Percentiles rank a stretch among this genome's conserved stretches.
Conservation (phyloP, 2,329 filamentous ascomycete genomes). For the Trichophyton equinum region DNA sequence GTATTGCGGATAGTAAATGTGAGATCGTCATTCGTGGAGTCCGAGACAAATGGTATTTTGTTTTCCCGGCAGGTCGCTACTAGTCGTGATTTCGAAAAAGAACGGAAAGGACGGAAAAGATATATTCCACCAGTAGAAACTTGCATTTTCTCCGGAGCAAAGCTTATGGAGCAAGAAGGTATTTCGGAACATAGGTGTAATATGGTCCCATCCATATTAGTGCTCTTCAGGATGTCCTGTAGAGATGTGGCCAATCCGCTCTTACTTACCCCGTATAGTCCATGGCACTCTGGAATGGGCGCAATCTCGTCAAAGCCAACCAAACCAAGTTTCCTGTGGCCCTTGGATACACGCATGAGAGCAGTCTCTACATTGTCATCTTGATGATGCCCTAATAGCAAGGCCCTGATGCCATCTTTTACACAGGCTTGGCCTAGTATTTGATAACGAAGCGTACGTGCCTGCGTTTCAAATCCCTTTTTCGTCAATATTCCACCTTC, state of each 20-base stretch:
- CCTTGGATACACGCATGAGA: slow-evolving; percentile 59
- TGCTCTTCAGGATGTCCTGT: not conserved
- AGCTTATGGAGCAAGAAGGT: not conserved
- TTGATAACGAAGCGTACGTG: slow-evolving; percentile 62
- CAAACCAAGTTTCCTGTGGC: slow-evolving; percentile 58
- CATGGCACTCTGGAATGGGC: slow-evolving; percentile 73
- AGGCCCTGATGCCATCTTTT: slow-evolving; percentile 38
- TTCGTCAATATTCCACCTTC: slow-evolving; percentile 29
- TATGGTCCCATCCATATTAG: not conserved
- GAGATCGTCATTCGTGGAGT: slow-evolving; percentile 66
- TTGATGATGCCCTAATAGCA: slow-evolving; percentile 74
- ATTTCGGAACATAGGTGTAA: not conserved
- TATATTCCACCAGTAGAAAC: slow-evolving; percentile 26
- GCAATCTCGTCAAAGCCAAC: slow-evolving; percentile 52
- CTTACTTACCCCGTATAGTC: slow-evolving; percentile 57
- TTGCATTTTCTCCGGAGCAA: not conserved
- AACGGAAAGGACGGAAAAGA: slow-evolving; percentile 28
- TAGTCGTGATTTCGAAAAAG: slow-evolving; percentile 56
- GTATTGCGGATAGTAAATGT: slow-evolving; percentile 73
- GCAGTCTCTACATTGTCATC: slow-evolving; percentile 90
- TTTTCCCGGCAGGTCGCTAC: slow-evolving; percentile 53
- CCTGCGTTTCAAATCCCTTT: slow-evolving; percentile 62
- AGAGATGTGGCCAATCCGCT: slow-evolving; percentile 37
- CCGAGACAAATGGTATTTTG: slow-evolving; percentile 64
- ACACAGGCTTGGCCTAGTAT: slow-evolving; percentile 52